phyloP scores from a whole-genome alignment of 2,329 filamentous ascomycete genomes.

The Aspergillus sp. region DNA sequence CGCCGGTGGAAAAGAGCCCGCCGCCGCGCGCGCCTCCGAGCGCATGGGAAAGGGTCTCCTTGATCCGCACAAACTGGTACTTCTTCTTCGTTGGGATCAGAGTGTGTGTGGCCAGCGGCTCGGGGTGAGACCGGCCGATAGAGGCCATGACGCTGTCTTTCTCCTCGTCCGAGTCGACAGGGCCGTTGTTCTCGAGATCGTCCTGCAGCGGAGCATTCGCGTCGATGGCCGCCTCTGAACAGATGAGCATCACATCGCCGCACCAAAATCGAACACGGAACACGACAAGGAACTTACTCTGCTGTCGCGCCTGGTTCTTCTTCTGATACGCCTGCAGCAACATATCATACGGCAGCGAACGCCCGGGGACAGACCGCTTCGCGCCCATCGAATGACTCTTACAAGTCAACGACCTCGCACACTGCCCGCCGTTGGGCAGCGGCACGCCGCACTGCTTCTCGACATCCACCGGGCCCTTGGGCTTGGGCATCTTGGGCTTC shows the following conservation, averaged over 20 bases:
- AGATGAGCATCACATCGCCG: constrained; percentile 7
- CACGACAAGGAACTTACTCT: constrained; percentile 55
- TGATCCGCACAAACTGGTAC: constrained; percentile 55
- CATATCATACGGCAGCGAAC: constrained; percentile 87
- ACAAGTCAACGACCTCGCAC: constrained; percentile 80
- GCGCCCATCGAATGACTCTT: constrained; percentile 95
- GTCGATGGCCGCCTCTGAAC: constrained; percentile 78
- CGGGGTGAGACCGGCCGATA: constrained; percentile 63
- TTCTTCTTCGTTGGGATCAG: constrained; percentile 43
- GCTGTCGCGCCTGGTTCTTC: constrained; percentile 97
- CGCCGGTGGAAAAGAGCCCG: constrained; percentile 35
- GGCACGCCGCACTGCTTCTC: constrained; percentile 88
- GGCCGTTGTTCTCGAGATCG: constrained; percentile 68
- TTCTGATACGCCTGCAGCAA: constrained; percentile 81
- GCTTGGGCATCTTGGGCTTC: constrained; percentile 72
- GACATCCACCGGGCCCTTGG: constrained; percentile 87
- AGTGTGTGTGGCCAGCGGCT: constrained; percentile 61
- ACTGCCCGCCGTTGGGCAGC: constrained; percentile 74
- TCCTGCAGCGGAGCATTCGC: constrained; percentile 86
- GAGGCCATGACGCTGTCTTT: constrained; percentile 79
- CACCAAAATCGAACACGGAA: constrained; percentile 2
- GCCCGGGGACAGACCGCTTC: constrained; percentile 76
- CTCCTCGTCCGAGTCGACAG: constrained; percentile 92
- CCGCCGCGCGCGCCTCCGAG: constrained; percentile 42
- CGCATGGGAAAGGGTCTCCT: constrained; percentile 53